A percentile compares a stretch with the other conserved stretches of the same genome.
Evolutionary conservation across 164 flowering plant species (phyloP).

Genomic region (Nelumbo lutea): DNA sequence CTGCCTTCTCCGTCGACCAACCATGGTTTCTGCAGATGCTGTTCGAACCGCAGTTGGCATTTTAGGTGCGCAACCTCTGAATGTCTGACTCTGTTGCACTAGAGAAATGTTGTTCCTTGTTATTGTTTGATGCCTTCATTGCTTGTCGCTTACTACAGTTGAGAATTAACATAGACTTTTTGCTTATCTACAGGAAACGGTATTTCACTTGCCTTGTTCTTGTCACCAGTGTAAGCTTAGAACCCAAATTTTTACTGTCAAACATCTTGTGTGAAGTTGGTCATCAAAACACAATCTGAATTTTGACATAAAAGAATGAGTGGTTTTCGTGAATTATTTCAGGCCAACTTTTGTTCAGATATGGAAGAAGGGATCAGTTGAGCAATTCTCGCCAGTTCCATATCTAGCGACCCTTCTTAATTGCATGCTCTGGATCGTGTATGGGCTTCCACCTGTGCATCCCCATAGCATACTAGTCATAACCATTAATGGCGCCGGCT

Average conservation of each 20-base stretch:
- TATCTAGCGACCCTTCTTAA: conserved; percentile 68
- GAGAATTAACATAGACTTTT: background rate
- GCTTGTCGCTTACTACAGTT: background rate
- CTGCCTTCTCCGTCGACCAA: background rate
- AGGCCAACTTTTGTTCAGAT: conserved; percentile 83
- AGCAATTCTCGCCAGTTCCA: conserved; percentile 68
- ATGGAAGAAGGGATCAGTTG: conserved; percentile 72
- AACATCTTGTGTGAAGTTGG: background rate
- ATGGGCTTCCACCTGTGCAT: conserved; percentile 74
- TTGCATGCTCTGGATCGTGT: conserved; percentile 74
- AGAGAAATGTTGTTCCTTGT: background rate
- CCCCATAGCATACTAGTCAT: conserved; percentile 59
- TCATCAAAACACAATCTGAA: background rate
- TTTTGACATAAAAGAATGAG: background rate
- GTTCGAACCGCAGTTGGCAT: conserved; percentile 48
- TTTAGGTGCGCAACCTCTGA: conserved; percentile 26
- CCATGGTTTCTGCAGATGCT: conserved; percentile 45
- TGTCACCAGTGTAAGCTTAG: conserved; percentile 64
- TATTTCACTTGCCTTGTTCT: conserved; percentile 48
- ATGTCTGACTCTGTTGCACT: too few relatives aligned
- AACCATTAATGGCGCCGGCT: conserved; percentile 63
- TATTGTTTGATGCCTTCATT: background rate
- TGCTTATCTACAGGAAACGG: conserved; percentile 53
- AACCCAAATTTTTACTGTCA: background rate
- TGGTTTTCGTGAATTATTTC: conserved; percentile 1